Evolutionary conservation across 2,329 filamentous ascomycete genomes (phyloP).

Genomic region (Neobulgaria alba): DNA sequence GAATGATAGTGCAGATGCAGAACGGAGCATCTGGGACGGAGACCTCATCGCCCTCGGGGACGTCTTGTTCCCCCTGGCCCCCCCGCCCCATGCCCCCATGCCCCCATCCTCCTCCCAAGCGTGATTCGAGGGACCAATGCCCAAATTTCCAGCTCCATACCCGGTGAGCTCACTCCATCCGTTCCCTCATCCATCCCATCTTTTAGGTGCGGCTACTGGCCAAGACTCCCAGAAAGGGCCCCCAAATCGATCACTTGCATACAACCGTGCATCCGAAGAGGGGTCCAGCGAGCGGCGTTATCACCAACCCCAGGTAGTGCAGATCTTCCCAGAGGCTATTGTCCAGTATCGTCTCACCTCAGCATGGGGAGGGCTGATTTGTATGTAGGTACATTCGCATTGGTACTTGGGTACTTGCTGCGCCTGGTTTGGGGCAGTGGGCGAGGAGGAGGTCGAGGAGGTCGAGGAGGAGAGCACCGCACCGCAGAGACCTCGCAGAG

Average conservation of each 20-base stretch:
- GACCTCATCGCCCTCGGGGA: too few species aligned
- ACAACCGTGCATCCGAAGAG: slow-evolving; percentile 19
- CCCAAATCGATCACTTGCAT: slow-evolving; percentile 26
- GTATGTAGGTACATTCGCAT: slow-evolving; percentile 1
- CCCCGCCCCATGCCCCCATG: too few species aligned
- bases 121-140: too few species aligned
- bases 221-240: too few species aligned
- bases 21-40: too few species aligned
- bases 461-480: not conserved
- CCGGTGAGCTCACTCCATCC: too few species aligned
- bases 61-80: too few species aligned
- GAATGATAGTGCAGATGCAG: too few species aligned
- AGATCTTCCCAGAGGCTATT: slow-evolving; percentile 10
- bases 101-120: too few species aligned
- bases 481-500: not conserved
- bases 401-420: slow-evolving; percentile 1
- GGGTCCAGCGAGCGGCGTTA: not conserved
- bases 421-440: not conserved
- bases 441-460: not conserved
- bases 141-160: too few species aligned
- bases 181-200: too few species aligned
- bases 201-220: too few species aligned
- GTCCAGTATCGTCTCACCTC: slow-evolving; percentile 1
- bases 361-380: not conserved
- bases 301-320: slow-evolving; percentile 7